These are phyloP conservation scores for Stephania japonica DNA, from an alignment of 164 flowering plant genomes.

Conservation along the genomic window DNA sequence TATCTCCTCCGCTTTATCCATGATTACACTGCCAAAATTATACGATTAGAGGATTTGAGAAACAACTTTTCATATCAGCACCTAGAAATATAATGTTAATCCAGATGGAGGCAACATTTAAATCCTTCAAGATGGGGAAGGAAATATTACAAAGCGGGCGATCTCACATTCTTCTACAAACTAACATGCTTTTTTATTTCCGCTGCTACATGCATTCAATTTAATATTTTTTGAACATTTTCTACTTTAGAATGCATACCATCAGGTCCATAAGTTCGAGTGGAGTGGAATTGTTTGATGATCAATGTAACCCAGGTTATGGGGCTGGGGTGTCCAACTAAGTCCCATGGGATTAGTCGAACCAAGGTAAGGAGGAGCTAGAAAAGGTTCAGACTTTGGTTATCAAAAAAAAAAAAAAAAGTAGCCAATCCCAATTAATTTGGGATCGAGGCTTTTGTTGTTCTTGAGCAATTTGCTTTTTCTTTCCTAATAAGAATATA, in stretches of 20 bases:
- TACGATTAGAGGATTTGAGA: background rate
- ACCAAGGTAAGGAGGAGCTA: no score
- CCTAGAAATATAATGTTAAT: background rate
- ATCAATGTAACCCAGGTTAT: no score
- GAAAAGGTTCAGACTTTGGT: no score
- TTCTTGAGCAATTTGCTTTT: no score
- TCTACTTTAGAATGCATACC: background rate
- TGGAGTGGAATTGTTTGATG: no score
- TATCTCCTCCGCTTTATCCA: constrained; percentile 26
- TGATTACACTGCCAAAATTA: constrained; percentile 17
- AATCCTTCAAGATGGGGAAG: background rate
- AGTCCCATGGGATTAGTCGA: no score
- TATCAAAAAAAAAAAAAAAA: no score
- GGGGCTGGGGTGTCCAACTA: no score
- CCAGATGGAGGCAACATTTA: background rate
- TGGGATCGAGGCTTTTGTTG: no score
- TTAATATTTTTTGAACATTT: background rate
- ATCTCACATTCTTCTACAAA: background rate
- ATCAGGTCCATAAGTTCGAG: no score
- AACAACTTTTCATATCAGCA: background rate
- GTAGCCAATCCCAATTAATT: no score
- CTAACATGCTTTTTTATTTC: background rate
- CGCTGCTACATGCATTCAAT: background rate
- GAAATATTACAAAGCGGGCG: background rate
- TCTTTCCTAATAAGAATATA: background rate